phyloP scores from a whole-genome alignment of 2,329 filamentous ascomycete genomes.

The Hyphodiscus sp. region DNA sequence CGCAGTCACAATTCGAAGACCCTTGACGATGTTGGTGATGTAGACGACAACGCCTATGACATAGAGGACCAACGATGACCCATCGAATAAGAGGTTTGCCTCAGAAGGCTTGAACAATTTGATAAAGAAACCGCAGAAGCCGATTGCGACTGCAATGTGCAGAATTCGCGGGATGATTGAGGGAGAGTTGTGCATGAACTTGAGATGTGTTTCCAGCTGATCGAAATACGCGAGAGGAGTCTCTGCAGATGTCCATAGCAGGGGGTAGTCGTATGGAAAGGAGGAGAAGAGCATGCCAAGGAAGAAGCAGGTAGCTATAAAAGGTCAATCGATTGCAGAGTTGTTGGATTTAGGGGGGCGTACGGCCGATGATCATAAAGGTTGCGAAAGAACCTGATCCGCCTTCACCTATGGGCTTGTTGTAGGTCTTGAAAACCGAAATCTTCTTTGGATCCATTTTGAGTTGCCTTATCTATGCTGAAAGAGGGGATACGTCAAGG shows the following conservation, averaged over 20 bases:
- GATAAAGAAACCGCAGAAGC: conserved; percentile 79
- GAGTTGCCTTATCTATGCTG: conserved; percentile 6
- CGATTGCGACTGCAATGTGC: conserved; percentile 85
- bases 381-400: conserved; percentile 76
- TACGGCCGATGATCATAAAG: conserved; percentile 94
- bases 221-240: conserved; percentile 66
- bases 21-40: conserved; percentile 94
- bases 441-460: conserved; percentile 27
- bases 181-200: conserved; percentile 84
- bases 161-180: conserved; percentile 89
- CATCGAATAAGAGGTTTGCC: conserved; percentile 92
- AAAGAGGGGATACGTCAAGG: not conserved
- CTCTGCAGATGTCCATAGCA: conserved; percentile 68
- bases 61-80: conserved; percentile 64
- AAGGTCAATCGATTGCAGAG: conserved; percentile 13
- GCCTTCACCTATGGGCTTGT: conserved; percentile 27
- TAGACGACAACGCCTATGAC: conserved; percentile 89
- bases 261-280: conserved; percentile 70
- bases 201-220: conserved; percentile 83
- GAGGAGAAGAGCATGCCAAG: conserved; percentile 85
- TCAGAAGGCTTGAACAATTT: conserved; percentile 94
- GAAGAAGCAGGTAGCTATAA: conserved; percentile 84
- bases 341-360: conserved; percentile 30
- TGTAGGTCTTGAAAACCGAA: conserved; percentile 30
- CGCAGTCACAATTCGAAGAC: conserved; percentile 72